These are phyloP conservation scores for Candida dendrica DNA, from an alignment of 805 yeast genomes.

Conservation along the genomic window DNA sequence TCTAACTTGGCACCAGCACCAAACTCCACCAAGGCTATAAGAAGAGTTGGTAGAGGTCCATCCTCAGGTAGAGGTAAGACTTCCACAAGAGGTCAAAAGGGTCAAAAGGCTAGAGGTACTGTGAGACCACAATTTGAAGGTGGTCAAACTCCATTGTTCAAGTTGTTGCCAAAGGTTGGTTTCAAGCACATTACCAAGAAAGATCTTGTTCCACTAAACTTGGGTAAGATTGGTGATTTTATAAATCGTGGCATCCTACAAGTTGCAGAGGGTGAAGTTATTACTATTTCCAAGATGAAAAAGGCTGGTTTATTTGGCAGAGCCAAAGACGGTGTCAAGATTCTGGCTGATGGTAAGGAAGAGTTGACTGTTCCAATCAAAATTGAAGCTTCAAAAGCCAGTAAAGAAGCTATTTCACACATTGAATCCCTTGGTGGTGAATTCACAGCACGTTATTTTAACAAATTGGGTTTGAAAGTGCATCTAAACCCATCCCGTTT, in stretches of 20 bases:
- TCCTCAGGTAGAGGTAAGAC: conserved; percentile 91
- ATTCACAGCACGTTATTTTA: conserved; percentile 66
- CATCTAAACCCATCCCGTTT: conserved; percentile 70
- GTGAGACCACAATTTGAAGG: conserved; percentile 96
- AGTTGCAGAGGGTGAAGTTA: conserved; percentile 49
- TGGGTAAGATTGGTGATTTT: conserved; percentile 64
- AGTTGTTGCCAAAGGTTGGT: conserved; percentile 79
- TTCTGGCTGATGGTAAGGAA: conserved; percentile 62
- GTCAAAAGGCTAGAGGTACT: conserved; percentile 92
- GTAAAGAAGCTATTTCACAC: conserved; percentile 61
- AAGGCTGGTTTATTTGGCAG: conserved; percentile 69
- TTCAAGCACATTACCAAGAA: conserved; percentile 38
- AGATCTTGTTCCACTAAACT: conserved; percentile 33
- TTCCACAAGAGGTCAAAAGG: conserved; percentile 95
- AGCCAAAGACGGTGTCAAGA: conserved; percentile 71
- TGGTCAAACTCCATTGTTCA: conserved; percentile 93
- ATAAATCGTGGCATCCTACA: conserved; percentile 60
- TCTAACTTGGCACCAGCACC: conserved; percentile 52
- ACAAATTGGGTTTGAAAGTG: conserved; percentile 60
- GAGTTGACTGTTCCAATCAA: conserved; percentile 50
- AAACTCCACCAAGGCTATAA: conserved; percentile 53
- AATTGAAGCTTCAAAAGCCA: conserved; percentile 79
- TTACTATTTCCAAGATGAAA: conserved; percentile 73
- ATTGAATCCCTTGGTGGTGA: conserved; percentile 71
- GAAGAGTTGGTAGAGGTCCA: conserved; percentile 93